Evolutionary conservation across 352 stramenopile genomes (phyloP), one percentile per base, ranked within the genome.

Genomic region (Phytophthora lateralis): DNA sequence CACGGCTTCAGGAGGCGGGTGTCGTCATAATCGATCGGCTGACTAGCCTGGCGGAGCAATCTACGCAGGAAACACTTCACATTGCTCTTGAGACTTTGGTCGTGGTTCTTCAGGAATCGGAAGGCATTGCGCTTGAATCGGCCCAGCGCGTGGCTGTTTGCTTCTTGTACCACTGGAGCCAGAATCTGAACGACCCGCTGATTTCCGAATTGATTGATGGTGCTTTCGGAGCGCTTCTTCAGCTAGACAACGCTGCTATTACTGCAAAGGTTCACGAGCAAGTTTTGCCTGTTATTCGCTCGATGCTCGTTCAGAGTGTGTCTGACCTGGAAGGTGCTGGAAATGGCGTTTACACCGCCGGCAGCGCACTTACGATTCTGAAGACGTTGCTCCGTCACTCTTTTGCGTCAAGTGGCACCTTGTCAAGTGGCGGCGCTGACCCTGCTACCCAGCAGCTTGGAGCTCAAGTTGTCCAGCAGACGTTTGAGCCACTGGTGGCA

Each of bases 1-100:
- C 72, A 46, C 75, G 78, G 11, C 60, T 94, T 38, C 73, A 81
- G 51, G 69, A 78, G n/a, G 73, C 75, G 1, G 80, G 68, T 26
- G 57, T 55, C 7, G 52, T 82, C 9, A 73, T 92, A 42, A 67
- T 94, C 17, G 70, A 89, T 3, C 81, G 81, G 2, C 52, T 94
- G 30, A 80, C 78, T 4, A 78, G 80, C 35, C 41, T 94, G 9
- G 75, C 82, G 3, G 69, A 85, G 24, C 71, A 79, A 15, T 76
- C 85, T 20, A 87, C 77, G 6, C 70, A 79, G 2, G 85, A 94
- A 57, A 93, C 82, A 20, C 69, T 94, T 4, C 85, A 94, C 46
- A 90, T 92, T 47, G 80, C 84, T 26, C 66, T 92, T 0, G 85
- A 92, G 57, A 93, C 85, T 6, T 50, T 93, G 17, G 82, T 93